Conservation (phyloP, 2,329 filamentous ascomycete species). For the Penicillium glabrum region DNA sequence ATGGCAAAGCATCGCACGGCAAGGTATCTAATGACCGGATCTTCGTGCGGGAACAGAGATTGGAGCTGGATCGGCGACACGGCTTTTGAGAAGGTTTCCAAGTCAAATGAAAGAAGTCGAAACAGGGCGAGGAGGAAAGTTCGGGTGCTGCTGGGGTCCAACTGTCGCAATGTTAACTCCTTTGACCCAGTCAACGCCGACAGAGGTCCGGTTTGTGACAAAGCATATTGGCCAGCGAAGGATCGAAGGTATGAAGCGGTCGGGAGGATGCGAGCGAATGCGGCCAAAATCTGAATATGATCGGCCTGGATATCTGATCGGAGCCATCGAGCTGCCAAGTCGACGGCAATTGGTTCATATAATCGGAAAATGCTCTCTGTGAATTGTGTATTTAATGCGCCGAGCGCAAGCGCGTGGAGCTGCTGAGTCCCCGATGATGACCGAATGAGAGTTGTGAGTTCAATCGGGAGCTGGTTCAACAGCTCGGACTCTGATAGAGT, state of each 20-base stretch:
- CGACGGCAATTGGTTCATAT: conserved; percentile 74
- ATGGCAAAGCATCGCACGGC: conserved; percentile 79
- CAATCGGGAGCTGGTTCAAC: conserved; percentile 64
- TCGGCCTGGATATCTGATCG: conserved; percentile 34
- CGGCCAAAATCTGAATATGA: conserved; percentile 56
- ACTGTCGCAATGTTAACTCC: conserved; percentile 28
- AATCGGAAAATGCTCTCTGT: conserved; percentile 73
- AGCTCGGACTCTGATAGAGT: conserved; percentile 54
- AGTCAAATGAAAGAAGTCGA: conserved; percentile 76
- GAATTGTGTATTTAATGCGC: conserved; percentile 67
- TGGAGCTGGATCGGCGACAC: conserved; percentile 69
- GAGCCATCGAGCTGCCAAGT: conserved; percentile 80
- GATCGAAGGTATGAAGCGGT: conserved; percentile 77
- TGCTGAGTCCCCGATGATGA: conserved; percentile 64
- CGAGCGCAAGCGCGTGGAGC: conserved; percentile 68
- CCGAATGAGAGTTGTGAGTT: conserved; percentile 68
- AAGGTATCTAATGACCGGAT: conserved; percentile 70
- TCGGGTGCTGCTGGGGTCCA: conserved; percentile 42
- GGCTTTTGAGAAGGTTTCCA: conserved; percentile 63
- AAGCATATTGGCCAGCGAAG: conserved; percentile 60
- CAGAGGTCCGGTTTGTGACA: conserved; percentile 34
- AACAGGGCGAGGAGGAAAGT: conserved; percentile 67
- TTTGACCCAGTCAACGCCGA: conserved; percentile 32
- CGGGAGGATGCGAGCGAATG: conserved; percentile 77
- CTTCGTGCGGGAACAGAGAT: conserved; percentile 61